These are phyloP conservation scores for Aschersonia sp. DNA, from an alignment of 2,329 filamentous ascomycete species.

Conservation along the genomic window DNA sequence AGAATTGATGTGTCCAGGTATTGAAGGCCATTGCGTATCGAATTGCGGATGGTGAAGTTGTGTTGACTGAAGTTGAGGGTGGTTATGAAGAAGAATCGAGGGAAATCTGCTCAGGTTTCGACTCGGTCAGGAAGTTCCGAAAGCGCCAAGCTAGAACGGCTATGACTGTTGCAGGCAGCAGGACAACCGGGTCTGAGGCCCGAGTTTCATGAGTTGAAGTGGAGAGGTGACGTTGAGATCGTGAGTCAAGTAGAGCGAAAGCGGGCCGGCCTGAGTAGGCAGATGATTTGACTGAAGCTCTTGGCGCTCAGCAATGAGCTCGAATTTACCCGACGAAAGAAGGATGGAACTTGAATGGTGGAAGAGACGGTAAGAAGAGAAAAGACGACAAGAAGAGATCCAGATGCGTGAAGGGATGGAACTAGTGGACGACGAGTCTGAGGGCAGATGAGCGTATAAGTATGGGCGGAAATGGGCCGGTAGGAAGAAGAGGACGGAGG, in stretches of 20 bases:
- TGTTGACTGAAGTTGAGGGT: conserved; percentile 3
- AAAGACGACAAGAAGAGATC: not conserved
- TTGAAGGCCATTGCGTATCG: conserved; percentile 34
- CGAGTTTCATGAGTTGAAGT: not conserved
- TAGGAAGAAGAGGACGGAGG: not conserved
- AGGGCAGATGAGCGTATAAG: conserved; percentile 10
- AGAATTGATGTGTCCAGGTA: conserved; percentile 81
- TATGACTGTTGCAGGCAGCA: not conserved
- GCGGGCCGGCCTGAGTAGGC: conserved; percentile 5
- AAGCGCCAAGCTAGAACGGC: not conserved
- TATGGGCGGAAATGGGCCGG: conserved; percentile 2
- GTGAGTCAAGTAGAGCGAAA: conserved; percentile 8
- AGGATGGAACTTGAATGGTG: not conserved
- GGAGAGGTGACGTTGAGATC: conserved; percentile 5
- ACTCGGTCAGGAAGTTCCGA: no score
- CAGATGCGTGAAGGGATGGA: no score
- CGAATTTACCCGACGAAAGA: not conserved
- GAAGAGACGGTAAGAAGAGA: conserved; percentile 1
- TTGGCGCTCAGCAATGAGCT: not conserved
- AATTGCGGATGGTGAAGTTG: conserved; percentile 7
- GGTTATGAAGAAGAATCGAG: no score
- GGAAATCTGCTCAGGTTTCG: no score
- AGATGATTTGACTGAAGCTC: not conserved
- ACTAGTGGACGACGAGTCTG: conserved; percentile 3
- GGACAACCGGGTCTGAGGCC: not conserved